Base-by-base conservation (phyloP, 257 asterid species). In the Scutellaria baicalensis region DNA sequence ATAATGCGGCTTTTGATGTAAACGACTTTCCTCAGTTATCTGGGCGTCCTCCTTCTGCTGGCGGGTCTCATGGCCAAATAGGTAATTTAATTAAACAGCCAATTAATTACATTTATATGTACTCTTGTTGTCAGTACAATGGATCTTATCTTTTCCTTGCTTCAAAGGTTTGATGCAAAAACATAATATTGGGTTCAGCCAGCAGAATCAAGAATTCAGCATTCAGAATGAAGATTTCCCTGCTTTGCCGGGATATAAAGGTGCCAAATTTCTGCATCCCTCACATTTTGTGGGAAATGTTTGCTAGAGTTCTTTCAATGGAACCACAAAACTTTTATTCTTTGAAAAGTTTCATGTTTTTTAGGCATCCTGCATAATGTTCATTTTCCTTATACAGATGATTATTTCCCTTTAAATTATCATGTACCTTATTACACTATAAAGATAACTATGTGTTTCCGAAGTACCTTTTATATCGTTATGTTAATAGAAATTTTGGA, bases 161-260 rank as follows among this genome's bases (percentile, higher is more conserved):
- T 36, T 17, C 78, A 69, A 84, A 92, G 98, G 98, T 81, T 80
- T 81, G 75, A 70, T 88, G 78, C 91, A 89, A 78, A 92, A 89
- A 77, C 96, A 86, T 71, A 84, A 81, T 67, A 78, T 89, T 54
- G 89, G 96, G 57, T 86, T 88, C 64, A 65, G 65, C 78, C 98
- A 89, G 80, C 98, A 88, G 81, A 92, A 88, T 75, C 96, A 86
- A 77, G 96, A 89, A 76, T 92, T 92, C 85, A 89, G 98, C 83
- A 92, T 92, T 78, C 98, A 89, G 74, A 92, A 86, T 84, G 98
- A 92, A 88, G 98, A 92, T 80, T 92, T 92, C 69, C 96, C 98
- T 56, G 96, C 98, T 75, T 83, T 89, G 83, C 95, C 96, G 9
- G 96, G 96, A 79, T 92, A 77, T 76, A 86, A 85, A 92, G 98